Conservation (phyloP, 208 protist genomes). For the Acanthamoeba healyi region DNA sequence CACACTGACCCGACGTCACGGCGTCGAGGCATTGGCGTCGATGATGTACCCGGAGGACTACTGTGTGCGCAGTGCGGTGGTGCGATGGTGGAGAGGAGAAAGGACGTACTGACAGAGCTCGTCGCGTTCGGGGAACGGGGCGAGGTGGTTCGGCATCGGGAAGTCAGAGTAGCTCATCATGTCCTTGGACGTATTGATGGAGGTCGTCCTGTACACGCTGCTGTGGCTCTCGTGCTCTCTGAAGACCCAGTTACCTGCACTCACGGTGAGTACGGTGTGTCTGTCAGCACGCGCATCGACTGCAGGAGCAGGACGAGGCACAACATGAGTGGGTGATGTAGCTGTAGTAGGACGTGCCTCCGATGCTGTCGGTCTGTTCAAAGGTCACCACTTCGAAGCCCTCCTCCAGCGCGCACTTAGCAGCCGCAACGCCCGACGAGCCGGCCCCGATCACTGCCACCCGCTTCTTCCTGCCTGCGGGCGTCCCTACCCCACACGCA, state of each 20-base stretch:
- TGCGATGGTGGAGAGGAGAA: not conserved
- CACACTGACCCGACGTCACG: no score
- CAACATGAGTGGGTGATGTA: no score
- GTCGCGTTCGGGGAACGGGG: constrained; percentile 16
- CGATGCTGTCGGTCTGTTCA: not conserved
- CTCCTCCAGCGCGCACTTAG: constrained; percentile 43
- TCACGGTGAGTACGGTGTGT: not conserved
- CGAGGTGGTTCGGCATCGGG: constrained; percentile 46
- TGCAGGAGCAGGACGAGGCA: no score
- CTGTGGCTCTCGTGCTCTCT: constrained; percentile 59
- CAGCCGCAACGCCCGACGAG: constrained; percentile 29
- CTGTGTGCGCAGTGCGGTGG: not conserved
- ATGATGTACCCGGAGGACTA: no score
- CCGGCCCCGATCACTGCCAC: constrained; percentile 50
- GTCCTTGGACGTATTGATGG: constrained; percentile 68
- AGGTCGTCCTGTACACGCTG: constrained; percentile 52
- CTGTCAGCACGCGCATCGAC: not conserved
- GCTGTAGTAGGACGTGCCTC: no score
- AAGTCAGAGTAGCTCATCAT: constrained; percentile 69
- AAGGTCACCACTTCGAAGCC: constrained; percentile 61
- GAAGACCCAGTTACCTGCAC: constrained; percentile 50
- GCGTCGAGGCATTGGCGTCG: no score
- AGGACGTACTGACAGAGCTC: constrained; percentile 6
- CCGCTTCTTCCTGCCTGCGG: no score
- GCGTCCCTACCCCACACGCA: no score